Evolutionary conservation across 2,329 filamentous ascomycete genomes (phyloP), one percentile per base, ranked within the genome.

Genomic region (Alternaria triticina): DNA sequence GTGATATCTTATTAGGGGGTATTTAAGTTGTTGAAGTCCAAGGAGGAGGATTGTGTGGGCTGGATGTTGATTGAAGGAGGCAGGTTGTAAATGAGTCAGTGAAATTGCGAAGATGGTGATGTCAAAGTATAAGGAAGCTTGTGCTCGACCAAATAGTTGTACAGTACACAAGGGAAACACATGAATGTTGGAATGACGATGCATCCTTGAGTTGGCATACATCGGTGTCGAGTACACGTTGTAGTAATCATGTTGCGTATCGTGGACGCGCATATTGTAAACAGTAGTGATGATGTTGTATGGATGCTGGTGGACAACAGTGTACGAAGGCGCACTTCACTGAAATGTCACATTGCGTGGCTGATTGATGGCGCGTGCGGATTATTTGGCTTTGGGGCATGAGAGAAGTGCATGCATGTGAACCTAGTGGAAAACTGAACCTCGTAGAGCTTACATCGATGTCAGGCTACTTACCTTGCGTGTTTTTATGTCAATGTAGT

Each of bases 131-230:
- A 10, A 10, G 9, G 33, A 40, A 8, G 9, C 9, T 40, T 17
- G 3, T 11, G 9, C n/a, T 40, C 4, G 9, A 11, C 17, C 3
- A 1, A 10, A n/a, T 52, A 5, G 9, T 28, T 52, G 25, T 40
- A 36, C 36, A 36, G 10, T n/a, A 22, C 13, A 11, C 4, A 8
- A 10, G n/a, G 10, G 49, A 15, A 15, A 13, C 20, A 40, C 22
- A 4, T 52, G 20, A 52, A 23, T 52, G 8, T 6, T 2, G 22
- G 20, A 9, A 23, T 23, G 49, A 30, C 13, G 17, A 51, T 23
- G 49, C 22, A 22, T 23, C 23, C 20, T 23, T 51, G 49, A 33
- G 28, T 17, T 51, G 49, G 49, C 49, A 36, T 51, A 28, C 5
- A 17, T 23, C 8, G 20, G 30, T 52, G 49, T 40, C 30, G 49